Percentiles rank a stretch among this genome's conserved stretches.
Evolutionary conservation across 306 rosid species (phyloP).

Genomic region (Senna siamea): DNA sequence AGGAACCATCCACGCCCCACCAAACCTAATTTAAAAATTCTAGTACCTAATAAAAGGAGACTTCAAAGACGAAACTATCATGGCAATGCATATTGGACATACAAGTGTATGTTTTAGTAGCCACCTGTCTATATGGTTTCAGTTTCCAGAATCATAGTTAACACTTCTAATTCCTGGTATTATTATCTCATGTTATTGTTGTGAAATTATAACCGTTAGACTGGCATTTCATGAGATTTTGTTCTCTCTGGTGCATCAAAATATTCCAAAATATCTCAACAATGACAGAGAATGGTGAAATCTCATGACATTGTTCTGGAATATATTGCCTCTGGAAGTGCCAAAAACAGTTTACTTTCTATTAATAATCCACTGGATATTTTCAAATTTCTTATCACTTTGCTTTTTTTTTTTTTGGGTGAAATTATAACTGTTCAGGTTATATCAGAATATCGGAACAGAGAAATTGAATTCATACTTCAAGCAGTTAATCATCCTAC

Average conservation of each 20-base stretch:
- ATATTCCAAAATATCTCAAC: background rate
- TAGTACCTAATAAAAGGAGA: too few relatives aligned
- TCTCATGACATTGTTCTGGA: background rate
- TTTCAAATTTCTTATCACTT: slow-evolving; percentile 7
- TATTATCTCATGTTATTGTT: background rate
- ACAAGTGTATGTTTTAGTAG: background rate
- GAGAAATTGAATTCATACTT: slow-evolving; percentile 76
- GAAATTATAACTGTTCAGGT: slow-evolving; percentile 59
- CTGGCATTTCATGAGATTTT: background rate
- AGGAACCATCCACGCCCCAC: too few relatives aligned
- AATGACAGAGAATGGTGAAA: background rate
- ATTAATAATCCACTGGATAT: background rate
- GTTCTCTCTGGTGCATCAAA: background rate
- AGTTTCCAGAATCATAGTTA: slow-evolving; percentile 15
- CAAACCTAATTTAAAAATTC: too few relatives aligned
- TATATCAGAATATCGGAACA: slow-evolving; percentile 73
- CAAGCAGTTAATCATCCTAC: slow-evolving; percentile 94
- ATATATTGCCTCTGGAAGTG: background rate
- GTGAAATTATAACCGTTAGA: slow-evolving; percentile 30
- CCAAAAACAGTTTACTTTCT: background rate
- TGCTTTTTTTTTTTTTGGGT: background rate
- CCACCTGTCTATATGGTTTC: background rate
- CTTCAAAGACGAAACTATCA: too few relatives aligned
- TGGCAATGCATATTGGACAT: background rate
- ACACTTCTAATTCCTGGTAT: slow-evolving; percentile 1